Base-by-base conservation (phyloP, 805 yeast genomes). In the Saccharomycopsis sp. region DNA sequence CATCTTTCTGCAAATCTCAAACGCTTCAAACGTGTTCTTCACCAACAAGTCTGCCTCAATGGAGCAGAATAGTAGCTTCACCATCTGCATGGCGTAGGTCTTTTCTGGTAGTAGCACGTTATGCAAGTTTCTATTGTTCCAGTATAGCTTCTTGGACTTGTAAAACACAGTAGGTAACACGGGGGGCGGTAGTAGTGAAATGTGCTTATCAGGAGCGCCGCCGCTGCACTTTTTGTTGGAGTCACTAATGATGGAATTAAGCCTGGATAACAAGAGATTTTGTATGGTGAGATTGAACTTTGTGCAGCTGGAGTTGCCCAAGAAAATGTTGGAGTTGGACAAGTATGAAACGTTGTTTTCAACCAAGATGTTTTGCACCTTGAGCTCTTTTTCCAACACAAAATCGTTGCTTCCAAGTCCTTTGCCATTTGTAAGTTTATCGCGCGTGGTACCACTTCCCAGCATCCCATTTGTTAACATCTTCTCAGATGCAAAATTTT, bases 261-360 rank as follows among this genome's bases (percentile, higher is more conserved):
- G 3, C 13, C 36, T 30, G 9, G 13, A 30, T 15, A 31, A 27
- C 8, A 42, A n/a, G n/a, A 43, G n/a, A 17, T 30, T 39, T 30
- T 39, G 43, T 8, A 35, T 20, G 9, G 40, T 36, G 13, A 40
- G 21, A 16, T 36, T 35, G 15, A 30, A 43, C 21, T 43, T 40
- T 20, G 41, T 39, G 19, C 44, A 39, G 21, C 31, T 41, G 10
- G 33, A 16, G 29, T 39, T 36, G 4, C 44, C 44, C 3, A 43
- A 20, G 13, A 34, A 35, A 20, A 39, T 23, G 16, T 18, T 34
- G 36, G 16, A 27, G 21, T 29, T 36, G 5, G 45, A 23, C 13
- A 19, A 23, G 16, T 41, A 41, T 10, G 41, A 18, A 4, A 41
- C 45, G 27, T 41, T 15, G 25, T 25, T 22, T 8, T 41, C 36